Evolutionary conservation across 2,329 filamentous ascomycete genomes (phyloP).

Genomic region (Talaromyces sp.): DNA sequence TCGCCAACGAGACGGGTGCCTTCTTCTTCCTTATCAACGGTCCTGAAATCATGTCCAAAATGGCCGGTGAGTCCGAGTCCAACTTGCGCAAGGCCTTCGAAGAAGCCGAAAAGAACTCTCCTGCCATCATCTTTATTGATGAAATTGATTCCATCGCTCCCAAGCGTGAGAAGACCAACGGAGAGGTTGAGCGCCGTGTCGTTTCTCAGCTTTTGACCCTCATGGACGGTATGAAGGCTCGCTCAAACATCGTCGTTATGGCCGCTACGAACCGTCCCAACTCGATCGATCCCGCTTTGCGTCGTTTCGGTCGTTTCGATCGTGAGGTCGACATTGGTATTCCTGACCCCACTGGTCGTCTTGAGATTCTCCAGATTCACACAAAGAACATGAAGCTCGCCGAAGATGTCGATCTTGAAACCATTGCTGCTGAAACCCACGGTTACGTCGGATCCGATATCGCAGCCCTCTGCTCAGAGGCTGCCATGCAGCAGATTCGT

Average conservation of each 20-base stretch:
- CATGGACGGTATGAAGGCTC: constrained; percentile 99
- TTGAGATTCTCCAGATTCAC: constrained; percentile 98
- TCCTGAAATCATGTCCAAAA: constrained; percentile 97
- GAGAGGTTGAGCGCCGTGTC: constrained; percentile 96
- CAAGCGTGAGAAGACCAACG: constrained; percentile 92
- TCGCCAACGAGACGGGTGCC: constrained; percentile 97
- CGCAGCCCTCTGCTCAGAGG: constrained; percentile 95
- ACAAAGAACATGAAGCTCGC: constrained; percentile 99
- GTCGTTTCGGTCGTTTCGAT: constrained; percentile 97
- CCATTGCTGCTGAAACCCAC: constrained; percentile 95
- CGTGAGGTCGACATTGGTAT: constrained; percentile 97
- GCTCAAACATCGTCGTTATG: constrained; percentile 99
- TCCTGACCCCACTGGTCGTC: constrained; percentile 93
- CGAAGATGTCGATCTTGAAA: constrained; percentile 93
- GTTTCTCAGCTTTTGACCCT: constrained; percentile 98
- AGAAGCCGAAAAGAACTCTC: constrained; percentile 95
- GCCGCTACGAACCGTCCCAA: constrained; percentile 98
- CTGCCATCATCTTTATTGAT: constrained; percentile 97
- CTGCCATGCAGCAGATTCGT: constrained; percentile 99
- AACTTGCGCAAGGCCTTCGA: constrained; percentile 99
- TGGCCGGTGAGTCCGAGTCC: constrained; percentile 99
- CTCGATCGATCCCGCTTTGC: constrained; percentile 95
- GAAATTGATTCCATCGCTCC: constrained; percentile 99
- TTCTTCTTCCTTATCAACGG: constrained; percentile 99
- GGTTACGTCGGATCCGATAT: constrained; percentile 99